These are phyloP conservation scores for Skeletonema tropicum DNA, from an alignment of 108 stramenopile genomes.

Conservation along the genomic window DNA sequence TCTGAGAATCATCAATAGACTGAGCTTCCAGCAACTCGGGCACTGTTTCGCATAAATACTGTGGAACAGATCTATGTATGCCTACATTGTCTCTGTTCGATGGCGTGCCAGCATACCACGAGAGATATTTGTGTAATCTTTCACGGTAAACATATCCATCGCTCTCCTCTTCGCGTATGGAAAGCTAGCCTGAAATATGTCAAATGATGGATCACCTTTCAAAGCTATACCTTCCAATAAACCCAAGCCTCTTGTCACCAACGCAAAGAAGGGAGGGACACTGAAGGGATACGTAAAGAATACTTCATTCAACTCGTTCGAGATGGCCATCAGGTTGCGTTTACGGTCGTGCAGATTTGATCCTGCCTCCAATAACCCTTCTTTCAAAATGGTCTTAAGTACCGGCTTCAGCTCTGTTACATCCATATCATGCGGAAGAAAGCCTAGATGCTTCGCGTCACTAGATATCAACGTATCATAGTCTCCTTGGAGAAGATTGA, in stretches of 20 bases:
- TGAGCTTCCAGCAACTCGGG: too few relatives aligned
- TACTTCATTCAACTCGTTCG: conserved; percentile 87
- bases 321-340: conserved; percentile 81
- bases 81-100: not conserved
- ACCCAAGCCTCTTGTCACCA: conserved; percentile 88
- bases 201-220: conserved; percentile 86
- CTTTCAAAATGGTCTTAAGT: conserved; percentile 74
- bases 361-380: conserved; percentile 77
- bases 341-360: conserved; percentile 75
- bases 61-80: too few relatives aligned
- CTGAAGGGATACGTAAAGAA: conserved; percentile 89
- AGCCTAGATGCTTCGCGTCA: conserved; percentile 85
- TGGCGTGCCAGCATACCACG: conserved; percentile 14
- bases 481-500: conserved; percentile 81
- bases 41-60: too few relatives aligned
- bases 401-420: conserved; percentile 72
- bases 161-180: conserved; percentile 81
- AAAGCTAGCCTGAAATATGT: conserved; percentile 87
- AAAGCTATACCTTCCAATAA: conserved; percentile 93
- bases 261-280: conserved; percentile 92
- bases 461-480: conserved; percentile 73
- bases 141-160: conserved; percentile 44
- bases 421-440: conserved; percentile 87
- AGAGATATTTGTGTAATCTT: conserved; percentile 38
- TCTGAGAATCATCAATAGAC: too few relatives aligned